A percentile compares a stretch with the other conserved stretches of the same genome.
phyloP scores from a whole-genome alignment of 2,329 filamentous ascomycete genomes.

The Dendryphion nanum region DNA sequence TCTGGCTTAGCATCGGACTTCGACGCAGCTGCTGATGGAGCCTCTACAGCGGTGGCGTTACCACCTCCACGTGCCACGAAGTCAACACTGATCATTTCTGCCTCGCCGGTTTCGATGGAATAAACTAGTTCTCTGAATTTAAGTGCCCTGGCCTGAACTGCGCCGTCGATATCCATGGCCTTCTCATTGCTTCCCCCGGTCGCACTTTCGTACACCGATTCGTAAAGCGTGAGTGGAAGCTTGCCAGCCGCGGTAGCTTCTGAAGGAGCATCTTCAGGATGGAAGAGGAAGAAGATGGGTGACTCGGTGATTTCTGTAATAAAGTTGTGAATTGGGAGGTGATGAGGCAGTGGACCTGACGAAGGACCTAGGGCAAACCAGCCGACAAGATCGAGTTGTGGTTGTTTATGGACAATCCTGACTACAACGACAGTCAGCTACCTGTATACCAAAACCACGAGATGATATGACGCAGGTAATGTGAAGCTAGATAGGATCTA shows the following conservation, averaged over 20 bases:
- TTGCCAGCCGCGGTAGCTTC: conserved; percentile 66
- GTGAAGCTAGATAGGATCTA: background rate
- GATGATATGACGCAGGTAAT: no score
- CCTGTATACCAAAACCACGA: no score
- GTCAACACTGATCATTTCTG: conserved; percentile 97
- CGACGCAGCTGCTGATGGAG: conserved; percentile 21
- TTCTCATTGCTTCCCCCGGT: conserved; percentile 35
- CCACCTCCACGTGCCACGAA: conserved; percentile 84
- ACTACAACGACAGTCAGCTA: no score
- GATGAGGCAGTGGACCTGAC: conserved; percentile 65
- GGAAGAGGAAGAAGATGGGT: conserved; percentile 83
- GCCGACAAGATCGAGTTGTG: conserved; percentile 77
- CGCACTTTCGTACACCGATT: conserved; percentile 57
- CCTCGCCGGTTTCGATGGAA: conserved; percentile 88
- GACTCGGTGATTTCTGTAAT: conserved; percentile 78
- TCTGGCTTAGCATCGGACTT: conserved; percentile 27
- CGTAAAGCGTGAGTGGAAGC: conserved; percentile 87
- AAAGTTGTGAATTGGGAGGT: conserved; percentile 75
- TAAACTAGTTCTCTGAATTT: conserved; percentile 83
- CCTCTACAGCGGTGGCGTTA: conserved; percentile 64
- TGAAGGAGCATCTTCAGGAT: conserved; percentile 59
- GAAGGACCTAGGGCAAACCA: conserved; percentile 82
- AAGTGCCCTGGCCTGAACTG: conserved; percentile 49
- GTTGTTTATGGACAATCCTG: conserved; percentile 82
- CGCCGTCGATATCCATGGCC: conserved; percentile 64